These are phyloP conservation scores for Xylariaceae sp. DNA, from an alignment of 2,329 filamentous ascomycete genomes.

Conservation along the genomic window DNA sequence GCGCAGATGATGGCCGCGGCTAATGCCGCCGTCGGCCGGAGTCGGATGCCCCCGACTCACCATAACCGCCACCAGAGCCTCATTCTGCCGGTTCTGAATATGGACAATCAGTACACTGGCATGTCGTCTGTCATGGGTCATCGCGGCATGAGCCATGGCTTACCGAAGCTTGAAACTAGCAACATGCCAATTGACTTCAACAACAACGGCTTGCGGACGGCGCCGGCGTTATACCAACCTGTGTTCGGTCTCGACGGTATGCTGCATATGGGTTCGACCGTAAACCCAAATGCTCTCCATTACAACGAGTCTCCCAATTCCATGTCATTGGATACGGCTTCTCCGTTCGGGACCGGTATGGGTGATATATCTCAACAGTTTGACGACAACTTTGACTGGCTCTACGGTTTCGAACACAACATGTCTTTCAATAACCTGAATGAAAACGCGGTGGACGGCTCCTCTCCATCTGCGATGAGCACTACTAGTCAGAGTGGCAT, in stretches of 20 bases:
- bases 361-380: slow-evolving; percentile 57
- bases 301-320: slow-evolving; percentile 73
- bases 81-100: slow-evolving; percentile 52
- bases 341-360: slow-evolving; percentile 53
- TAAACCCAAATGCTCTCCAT: slow-evolving; percentile 72
- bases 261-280: slow-evolving; percentile 58
- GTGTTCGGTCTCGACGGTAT: slow-evolving; percentile 67
- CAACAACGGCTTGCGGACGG: slow-evolving; percentile 68
- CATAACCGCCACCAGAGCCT: slow-evolving; percentile 73
- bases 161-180: slow-evolving; percentile 80
- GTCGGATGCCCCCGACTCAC: slow-evolving; percentile 47
- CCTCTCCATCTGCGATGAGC: slow-evolving; percentile 93
- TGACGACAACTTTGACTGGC: slow-evolving; percentile 80
- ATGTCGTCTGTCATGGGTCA: slow-evolving; percentile 67
- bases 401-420: slow-evolving; percentile 71
- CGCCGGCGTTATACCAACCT: slow-evolving; percentile 57
- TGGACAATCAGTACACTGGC: slow-evolving; percentile 62
- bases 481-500: slow-evolving; percentile 87
- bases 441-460: slow-evolving; percentile 82
- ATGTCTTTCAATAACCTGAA: slow-evolving; percentile 63
- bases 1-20: slow-evolving; percentile 66
- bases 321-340: slow-evolving; percentile 56
- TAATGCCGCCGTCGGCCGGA: slow-evolving; percentile 47
- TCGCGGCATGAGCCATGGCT: slow-evolving; percentile 59
- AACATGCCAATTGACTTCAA: slow-evolving; percentile 61